These are phyloP conservation scores for Rosa persica DNA, from an alignment of 306 rosid species.

Conservation along the genomic window DNA sequence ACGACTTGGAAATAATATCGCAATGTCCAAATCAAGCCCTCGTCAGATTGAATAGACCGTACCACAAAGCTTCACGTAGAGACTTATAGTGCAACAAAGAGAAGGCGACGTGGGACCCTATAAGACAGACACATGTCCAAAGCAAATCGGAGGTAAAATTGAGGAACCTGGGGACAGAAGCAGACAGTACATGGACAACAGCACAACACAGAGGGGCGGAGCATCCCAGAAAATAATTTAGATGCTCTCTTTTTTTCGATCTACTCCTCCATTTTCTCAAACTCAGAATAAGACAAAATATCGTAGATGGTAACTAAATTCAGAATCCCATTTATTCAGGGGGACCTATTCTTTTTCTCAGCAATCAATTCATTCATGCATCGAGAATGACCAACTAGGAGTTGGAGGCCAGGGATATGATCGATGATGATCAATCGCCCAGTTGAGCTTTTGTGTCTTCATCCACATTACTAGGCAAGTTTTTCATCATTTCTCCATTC, in stretches of 20 bases:
- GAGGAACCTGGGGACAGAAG: neutral
- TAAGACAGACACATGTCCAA: neutral
- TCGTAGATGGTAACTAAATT: neutral
- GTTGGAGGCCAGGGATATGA: neutral
- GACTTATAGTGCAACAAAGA: neutral
- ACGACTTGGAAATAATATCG: neutral
- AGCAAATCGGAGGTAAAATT: constrained; percentile 5
- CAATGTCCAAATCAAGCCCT: neutral
- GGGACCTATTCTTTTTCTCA: neutral
- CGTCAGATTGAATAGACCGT: neutral
- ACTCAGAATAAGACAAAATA: neutral
- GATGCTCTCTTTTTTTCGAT: neutral
- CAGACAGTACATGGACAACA: neutral
- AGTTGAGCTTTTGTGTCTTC: neutral
- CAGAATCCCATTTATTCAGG: neutral
- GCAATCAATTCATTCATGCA: constrained; percentile 6
- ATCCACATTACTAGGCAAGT: neutral
- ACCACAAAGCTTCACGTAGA: neutral
- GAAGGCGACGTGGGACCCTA: constrained; percentile 7
- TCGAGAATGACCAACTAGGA: neutral
- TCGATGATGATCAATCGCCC: neutral
- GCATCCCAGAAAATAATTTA: constrained; percentile 15
- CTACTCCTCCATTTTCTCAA: neutral
- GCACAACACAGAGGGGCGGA: neutral
- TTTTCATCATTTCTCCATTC: neutral